Conservation (phyloP, 2,329 filamentous ascomycete species). For the Geosmithia putterillii region DNA sequence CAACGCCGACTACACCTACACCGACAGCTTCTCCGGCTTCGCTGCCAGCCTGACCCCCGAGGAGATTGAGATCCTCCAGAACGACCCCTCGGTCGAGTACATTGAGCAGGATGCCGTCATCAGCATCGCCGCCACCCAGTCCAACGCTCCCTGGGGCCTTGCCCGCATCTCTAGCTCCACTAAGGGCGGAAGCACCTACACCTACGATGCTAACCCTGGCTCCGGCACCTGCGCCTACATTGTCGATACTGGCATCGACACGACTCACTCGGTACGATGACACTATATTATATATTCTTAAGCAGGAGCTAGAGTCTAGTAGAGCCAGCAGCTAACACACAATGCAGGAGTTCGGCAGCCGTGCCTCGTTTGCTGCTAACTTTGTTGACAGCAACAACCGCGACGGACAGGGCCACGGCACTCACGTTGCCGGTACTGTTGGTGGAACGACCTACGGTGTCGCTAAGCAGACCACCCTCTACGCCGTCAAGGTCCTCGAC, state of each 20-base stretch:
- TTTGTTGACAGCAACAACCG: slow-evolving; percentile 20
- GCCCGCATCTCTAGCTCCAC: slow-evolving; percentile 20
- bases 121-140: slow-evolving; percentile 38
- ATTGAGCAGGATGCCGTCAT: slow-evolving; percentile 27
- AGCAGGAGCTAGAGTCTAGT: neutral
- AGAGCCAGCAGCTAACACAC: slow-evolving; percentile 1
- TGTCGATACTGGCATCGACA: slow-evolving; percentile 29
- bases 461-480: slow-evolving; percentile 29
- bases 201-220: slow-evolving; percentile 23
- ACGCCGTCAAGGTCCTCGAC: slow-evolving; percentile 32
- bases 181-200: slow-evolving; percentile 16
- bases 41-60: slow-evolving; percentile 11
- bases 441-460: slow-evolving; percentile 29
- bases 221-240: slow-evolving; percentile 28
- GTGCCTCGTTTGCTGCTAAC: slow-evolving; percentile 25
- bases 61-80: slow-evolving; percentile 12
- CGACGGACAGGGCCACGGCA: slow-evolving; percentile 33
- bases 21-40: slow-evolving; percentile 14
- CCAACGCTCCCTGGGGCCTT: slow-evolving; percentile 25
- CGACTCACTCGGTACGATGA: slow-evolving; percentile 19
- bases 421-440: slow-evolving; percentile 32
- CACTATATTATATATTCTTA: neutral
- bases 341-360: slow-evolving; percentile 24
- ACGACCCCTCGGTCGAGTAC: slow-evolving; percentile 18
- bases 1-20: slow-evolving; percentile 18